phyloP scores from a whole-genome alignment of 768 basidiomycete species.

The Naganishia friedmannii region DNA sequence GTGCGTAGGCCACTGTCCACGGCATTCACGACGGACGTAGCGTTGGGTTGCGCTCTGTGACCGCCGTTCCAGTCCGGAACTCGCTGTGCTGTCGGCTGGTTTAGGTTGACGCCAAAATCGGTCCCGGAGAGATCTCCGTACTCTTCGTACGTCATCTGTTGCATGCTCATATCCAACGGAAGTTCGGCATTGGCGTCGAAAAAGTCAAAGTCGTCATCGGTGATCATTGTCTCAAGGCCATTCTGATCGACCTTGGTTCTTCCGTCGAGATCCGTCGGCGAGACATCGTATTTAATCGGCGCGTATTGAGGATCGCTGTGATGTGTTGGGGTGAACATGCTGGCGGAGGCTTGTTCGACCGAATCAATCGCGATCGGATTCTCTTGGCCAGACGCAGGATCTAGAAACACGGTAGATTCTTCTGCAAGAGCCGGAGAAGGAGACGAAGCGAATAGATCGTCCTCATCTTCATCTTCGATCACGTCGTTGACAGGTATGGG shows the following conservation, averaged over 20 bases:
- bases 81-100: not conserved
- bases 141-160: not conserved
- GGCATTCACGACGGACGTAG: not conserved
- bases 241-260: not conserved
- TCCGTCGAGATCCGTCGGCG: slow-evolving; percentile 19
- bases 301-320: slow-evolving; percentile 6
- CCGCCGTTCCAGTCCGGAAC: not conserved
- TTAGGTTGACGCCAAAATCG: slow-evolving; percentile 14
- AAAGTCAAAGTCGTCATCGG: slow-evolving; percentile 42
- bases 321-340: slow-evolving; percentile 15
- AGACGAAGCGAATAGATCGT: slow-evolving; percentile 16
- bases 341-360: slow-evolving; percentile 26
- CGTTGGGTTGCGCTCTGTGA: not conserved
- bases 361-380: slow-evolving; percentile 20
- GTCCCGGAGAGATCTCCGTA: not conserved
- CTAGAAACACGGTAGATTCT: not conserved
- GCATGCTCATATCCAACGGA: not conserved
- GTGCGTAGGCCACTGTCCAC: not conserved
- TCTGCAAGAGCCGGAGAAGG: slow-evolving; percentile 9
- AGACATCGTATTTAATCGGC: slow-evolving; percentile 26
- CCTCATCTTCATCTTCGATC: slow-evolving; percentile 8
- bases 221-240: slow-evolving; percentile 29
- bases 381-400: slow-evolving; percentile 15
- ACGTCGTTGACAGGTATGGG: not conserved
- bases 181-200: slow-evolving; percentile 30